Base-by-base conservation (phyloP, 169 alveolate species). In the Plasmodium fragile region DNA sequence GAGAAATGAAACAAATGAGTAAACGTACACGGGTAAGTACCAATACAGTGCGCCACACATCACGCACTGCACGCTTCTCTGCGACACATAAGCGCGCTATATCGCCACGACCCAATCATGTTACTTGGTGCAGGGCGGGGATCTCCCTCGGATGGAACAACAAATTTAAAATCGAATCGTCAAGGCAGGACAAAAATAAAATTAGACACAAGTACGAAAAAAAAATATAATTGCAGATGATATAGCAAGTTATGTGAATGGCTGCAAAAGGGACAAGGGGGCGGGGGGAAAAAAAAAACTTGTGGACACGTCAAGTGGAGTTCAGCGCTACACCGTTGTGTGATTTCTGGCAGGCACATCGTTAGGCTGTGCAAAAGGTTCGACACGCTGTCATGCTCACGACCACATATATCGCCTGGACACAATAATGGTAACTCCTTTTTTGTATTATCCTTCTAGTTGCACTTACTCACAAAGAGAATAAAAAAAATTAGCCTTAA, bases 121-220 rank as follows among this genome's bases (percentile, higher is more conserved):
- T 87, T 87, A 87, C 93, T 41, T 77, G 71, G 65, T 87, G 81
- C 7, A 87, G 22, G 45, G 4, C 82, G 13, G 93, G 93, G n/a
- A 65, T 39, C 22, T 55, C 49, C 69, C 81, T 25, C 5, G 83
- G 59, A 25, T 52, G n/a, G 30, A 70, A 71, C 55, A 87, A 28
- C 0, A 34, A 79, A 65, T 59, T 87, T 77, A 87, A 53, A 36
- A 79, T 77, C 25, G 93, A 87, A 78, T 87, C 93, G 41, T 87
- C 93, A 28, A 87, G 81, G 45, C 59, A 87, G n/a, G 93, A 87
- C 34, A 87, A 79, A 87, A 87, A 87, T 32, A 87, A 36, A 78
- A 87, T 65, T n/a, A 87, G 69, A 70, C 85, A 87, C 45, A 87
- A 77, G 71, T 87, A 87, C 43, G 89, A 87, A 77, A 87, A 87